Conservation (phyloP, 2,329 filamentous ascomycete species). For the Setomelanomma holmii region DNA sequence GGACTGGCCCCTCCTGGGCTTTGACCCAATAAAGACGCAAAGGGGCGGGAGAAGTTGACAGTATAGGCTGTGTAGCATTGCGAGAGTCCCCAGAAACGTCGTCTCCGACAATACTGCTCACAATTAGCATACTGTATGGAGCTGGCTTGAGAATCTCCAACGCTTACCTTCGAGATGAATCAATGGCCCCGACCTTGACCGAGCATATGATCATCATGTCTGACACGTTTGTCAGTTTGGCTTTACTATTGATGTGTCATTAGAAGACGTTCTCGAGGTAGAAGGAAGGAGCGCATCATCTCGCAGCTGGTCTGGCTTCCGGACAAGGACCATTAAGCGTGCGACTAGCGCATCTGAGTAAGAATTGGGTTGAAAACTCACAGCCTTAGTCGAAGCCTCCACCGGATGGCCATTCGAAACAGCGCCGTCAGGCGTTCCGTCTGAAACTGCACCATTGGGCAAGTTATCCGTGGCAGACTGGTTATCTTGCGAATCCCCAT, state of each 20-base stretch:
- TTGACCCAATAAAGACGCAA: conserved; percentile 59
- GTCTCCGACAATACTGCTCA: conserved; percentile 26
- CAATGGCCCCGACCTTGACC: conserved; percentile 44
- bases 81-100: conserved; percentile 23
- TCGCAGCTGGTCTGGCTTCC: conserved; percentile 46
- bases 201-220: conserved; percentile 50
- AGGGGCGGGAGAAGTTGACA: conserved; percentile 23
- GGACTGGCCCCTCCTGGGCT: conserved; percentile 53
- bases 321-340: conserved; percentile 61
- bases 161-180: conserved; percentile 40
- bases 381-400: conserved; percentile 40
- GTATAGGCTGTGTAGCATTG: conserved; percentile 27
- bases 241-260: conserved; percentile 62
- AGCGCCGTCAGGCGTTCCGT: conserved; percentile 29
- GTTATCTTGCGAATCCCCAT: conserved; percentile 23
- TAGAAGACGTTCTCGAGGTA: conserved; percentile 59
- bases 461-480: conserved; percentile 17
- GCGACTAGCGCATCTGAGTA: conserved; percentile 63
- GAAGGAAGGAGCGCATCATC: conserved; percentile 40
- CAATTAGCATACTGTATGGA: conserved; percentile 1
- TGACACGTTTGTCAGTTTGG: conserved; percentile 57
- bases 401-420: conserved; percentile 34
- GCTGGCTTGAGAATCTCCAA: background rate
- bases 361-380: conserved; percentile 50
- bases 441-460: conserved; percentile 27